Base-by-base conservation (phyloP, 305 asterid genomes). In the Solanum hybrid region DNA sequence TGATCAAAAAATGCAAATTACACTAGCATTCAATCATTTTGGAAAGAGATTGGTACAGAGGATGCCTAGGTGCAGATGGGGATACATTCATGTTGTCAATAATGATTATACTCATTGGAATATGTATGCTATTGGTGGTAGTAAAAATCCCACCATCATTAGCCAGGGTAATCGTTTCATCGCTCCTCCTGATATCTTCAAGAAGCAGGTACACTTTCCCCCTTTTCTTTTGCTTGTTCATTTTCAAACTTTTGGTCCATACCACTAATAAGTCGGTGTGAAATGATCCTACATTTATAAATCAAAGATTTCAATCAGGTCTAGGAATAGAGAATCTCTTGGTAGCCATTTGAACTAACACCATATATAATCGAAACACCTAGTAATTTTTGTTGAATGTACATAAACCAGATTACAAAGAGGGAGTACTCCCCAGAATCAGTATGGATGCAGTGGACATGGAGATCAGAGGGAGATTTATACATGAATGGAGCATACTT, bases 91-190 rank as follows among this genome's bases (percentile, higher is more conserved):
- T 37, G 94, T 97, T 1, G 98, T 95, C 1, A 95, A 97, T 94
- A 96, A 97, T 31, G 98, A 97, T 84, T 97, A 97, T 90, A 97
- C 99, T 1, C 98, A 97, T 38, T 97, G 98, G 99, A 92, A 93
- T 24, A 97, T 95, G 98, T 97, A 97, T 51, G 98, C 98, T 38
- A 94, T 96, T 24, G 98, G 98, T 17, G 98, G 99, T 13, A 96
- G 99, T 92, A 91, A 89, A 39, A 88, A 92, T 76, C 97, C 99
- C 1, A 95, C 96, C 7, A 95, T 97, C 10, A 93, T 97, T n/a
- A 96, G 99, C 93, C 98, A 97, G 92, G 98, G 98, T 14, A 97
- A 96, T 86, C 90, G 98, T 9, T 95, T 92, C 94, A 93, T 94
- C 45, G 99, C 98, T 13, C 96, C 98, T 34, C 95, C 94, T 0